These are phyloP conservation scores for Cladosporium sp. DNA, from an alignment of 2,329 filamentous ascomycete species.

Conservation along the genomic window DNA sequence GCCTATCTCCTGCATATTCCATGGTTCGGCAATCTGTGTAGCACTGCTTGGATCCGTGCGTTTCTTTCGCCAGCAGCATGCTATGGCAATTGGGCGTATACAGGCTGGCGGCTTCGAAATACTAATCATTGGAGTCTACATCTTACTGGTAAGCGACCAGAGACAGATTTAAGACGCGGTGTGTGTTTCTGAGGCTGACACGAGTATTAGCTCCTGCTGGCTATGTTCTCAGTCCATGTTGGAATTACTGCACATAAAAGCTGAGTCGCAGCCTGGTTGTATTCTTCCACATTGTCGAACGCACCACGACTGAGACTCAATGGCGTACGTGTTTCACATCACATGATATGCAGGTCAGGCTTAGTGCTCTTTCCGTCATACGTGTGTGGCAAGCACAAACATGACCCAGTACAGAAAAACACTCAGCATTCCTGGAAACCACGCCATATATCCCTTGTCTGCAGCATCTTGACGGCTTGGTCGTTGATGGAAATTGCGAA, in stretches of 20 bases:
- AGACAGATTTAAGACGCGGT: background rate
- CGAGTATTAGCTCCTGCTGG: conserved; percentile 22
- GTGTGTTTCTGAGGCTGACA: background rate
- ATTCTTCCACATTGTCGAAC: background rate
- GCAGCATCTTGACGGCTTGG: background rate
- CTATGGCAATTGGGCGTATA: conserved; percentile 58
- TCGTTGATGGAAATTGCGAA: background rate
- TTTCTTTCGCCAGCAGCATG: conserved; percentile 62
- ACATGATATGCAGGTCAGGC: background rate
- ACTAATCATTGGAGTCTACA: conserved; percentile 47
- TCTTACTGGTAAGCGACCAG: conserved; percentile 49
- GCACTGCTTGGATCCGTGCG: conserved; percentile 57
- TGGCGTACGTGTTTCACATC: background rate
- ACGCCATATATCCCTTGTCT: background rate
- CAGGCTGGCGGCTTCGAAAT: conserved; percentile 62
- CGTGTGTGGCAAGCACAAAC: background rate
- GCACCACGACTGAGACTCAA: background rate
- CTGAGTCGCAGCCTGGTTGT: background rate
- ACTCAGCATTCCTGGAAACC: background rate
- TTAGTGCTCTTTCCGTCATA: background rate
- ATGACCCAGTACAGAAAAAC: background rate
- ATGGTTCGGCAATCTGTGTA: conserved; percentile 51
- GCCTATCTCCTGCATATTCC: conserved; percentile 56
- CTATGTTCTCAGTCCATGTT: conserved; percentile 27
- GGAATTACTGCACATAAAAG: conserved; percentile 23